phyloP scores from a whole-genome alignment of 2,329 filamentous ascomycete genomes.

The Alternaria rosae region DNA sequence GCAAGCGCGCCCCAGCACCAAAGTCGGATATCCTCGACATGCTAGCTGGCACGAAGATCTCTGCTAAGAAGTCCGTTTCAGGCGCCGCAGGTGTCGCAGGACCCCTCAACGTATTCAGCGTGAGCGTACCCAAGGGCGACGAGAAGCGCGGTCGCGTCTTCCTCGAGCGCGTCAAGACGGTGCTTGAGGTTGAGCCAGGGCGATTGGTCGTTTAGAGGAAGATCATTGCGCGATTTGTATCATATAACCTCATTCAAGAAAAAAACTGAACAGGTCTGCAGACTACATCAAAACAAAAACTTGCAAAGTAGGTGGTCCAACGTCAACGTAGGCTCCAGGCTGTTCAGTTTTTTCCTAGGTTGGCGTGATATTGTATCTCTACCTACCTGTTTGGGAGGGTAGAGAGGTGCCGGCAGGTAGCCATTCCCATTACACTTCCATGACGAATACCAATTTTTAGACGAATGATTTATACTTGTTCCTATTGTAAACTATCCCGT shows the following conservation, averaged over 20 bases:
- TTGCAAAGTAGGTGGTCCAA: too few species aligned
- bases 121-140: conserved; percentile 80
- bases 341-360: too few species aligned
- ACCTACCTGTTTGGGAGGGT: conserved; percentile 7
- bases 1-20: conserved; percentile 46
- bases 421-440: not conserved
- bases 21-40: conserved; percentile 83
- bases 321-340: too few species aligned
- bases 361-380: conserved; percentile 30
- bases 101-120: conserved; percentile 78
- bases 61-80: conserved; percentile 33
- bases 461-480: not conserved
- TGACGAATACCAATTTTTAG: conserved; percentile 1
- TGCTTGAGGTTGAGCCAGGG: conserved; percentile 62
- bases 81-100: conserved; percentile 44
- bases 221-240: conserved; percentile 31
- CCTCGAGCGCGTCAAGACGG: conserved; percentile 82
- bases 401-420: not conserved
- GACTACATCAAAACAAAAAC: too few species aligned
- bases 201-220: conserved; percentile 46
- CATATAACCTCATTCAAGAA: too few species aligned
- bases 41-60: conserved; percentile 55
- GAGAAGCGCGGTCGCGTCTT: conserved; percentile 83
- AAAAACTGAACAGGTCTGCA: too few species aligned
- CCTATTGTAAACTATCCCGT: not conserved